Base-by-base conservation (phyloP, 164 flowering plant genomes). In the Chimonanthus praecox region DNA sequence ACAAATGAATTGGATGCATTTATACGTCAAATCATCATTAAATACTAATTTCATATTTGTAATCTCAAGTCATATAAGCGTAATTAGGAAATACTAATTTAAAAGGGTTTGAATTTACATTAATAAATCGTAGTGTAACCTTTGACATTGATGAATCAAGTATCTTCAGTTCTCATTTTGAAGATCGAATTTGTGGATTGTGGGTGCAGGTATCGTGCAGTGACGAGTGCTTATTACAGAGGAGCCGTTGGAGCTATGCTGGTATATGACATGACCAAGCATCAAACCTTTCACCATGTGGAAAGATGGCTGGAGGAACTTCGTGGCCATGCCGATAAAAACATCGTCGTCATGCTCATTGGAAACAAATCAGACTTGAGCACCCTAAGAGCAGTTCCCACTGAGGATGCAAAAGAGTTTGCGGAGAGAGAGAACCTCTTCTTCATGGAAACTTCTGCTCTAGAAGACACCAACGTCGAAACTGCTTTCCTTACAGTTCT, bases 171-270 rank as follows among this genome's bases (percentile, higher is more conserved):
- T 33, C 33, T 33, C 33, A 33, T 33, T 33, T 33, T 33, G 33
- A 33, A 33, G 33, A 33, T 33, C 33, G 16, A 13, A 20, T 18
- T 49, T 62, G 43, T 51, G 62, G 46, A 51, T 47, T 16, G 60
- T 49, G 46, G 9, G 4, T 13, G 6, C 79, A 90, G 94, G 87
- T 90, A 90, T 72, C 80, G 94, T 21, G 94, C 94, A 21, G 94
- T 90, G 69, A 90, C 94, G n/a, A 90, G 94, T 73, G 94, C 94
- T 70, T 89, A 89, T 67, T 89, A 89, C 79, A 72, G 94, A 9
- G 94, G 94, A 18, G 94, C 94, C 62, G 90, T 88, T 4, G 94
- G 94, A 33, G 94, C 92, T 58, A 88, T 89, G 94, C 73, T 89
- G 63, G 92, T 89, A 2, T 89, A 87, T 74, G 94, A 89, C 84